Conservation (phyloP, 805 yeast genomes). For the Candida silvatica region DNA sequence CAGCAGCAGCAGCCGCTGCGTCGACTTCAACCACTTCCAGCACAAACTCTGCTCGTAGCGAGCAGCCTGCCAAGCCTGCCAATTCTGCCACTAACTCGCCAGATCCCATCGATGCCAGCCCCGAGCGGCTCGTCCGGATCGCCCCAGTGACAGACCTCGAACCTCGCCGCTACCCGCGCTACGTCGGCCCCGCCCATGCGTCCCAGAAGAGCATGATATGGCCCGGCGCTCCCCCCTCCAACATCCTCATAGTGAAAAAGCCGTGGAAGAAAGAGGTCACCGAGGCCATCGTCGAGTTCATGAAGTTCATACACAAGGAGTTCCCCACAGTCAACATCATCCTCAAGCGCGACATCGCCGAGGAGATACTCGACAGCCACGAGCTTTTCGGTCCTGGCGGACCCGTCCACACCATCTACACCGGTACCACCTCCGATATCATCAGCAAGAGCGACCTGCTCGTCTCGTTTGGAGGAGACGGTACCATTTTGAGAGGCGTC, state of each 20-base stretch:
- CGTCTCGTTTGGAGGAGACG: conserved; percentile 94
- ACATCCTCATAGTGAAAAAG: conserved; percentile 75
- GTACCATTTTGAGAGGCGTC: conserved; percentile 81
- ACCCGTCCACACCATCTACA: conserved; percentile 32
- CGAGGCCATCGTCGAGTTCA: conserved; percentile 56
- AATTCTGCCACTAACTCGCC: too few species aligned
- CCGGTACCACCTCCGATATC: conserved; percentile 53
- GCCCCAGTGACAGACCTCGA: too few species aligned
- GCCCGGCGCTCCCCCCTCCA: conserved; percentile 57
- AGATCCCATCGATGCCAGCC: too few species aligned
- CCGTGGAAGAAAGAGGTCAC: conserved; percentile 67
- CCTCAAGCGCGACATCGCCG: conserved; percentile 66
- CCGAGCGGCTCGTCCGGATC: too few species aligned
- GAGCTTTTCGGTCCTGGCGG: conserved; percentile 1
- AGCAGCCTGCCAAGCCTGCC: too few species aligned
- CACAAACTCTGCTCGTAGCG: too few species aligned
- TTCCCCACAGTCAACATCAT: conserved; percentile 72
- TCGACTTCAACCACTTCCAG: too few species aligned
- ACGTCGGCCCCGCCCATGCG: conserved; percentile 45
- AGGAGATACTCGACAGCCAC: conserved; percentile 39
- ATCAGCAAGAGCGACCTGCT: conserved; percentile 65
- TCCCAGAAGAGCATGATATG: conserved; percentile 59
- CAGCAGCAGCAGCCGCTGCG: too few species aligned
- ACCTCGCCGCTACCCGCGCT: too few species aligned
- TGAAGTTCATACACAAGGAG: conserved; percentile 46